Conservation (phyloP, 331 rosid species). For the Acacia pycnantha region DNA sequence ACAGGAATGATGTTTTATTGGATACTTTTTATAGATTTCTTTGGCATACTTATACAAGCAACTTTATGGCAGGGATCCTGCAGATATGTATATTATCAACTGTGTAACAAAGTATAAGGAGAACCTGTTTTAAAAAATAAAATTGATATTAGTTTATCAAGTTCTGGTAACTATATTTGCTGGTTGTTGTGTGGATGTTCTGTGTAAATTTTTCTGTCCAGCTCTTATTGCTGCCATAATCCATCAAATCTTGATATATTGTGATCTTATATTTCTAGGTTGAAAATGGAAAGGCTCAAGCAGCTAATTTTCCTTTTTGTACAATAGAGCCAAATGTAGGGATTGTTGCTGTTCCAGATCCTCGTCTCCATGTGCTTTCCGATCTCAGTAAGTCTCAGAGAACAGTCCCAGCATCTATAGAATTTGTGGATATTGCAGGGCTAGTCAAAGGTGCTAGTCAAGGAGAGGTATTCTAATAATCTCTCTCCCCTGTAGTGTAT, state of each 20-base stretch:
- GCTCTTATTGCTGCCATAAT: slow-evolving; percentile 14
- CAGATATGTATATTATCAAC: not conserved
- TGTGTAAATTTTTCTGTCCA: slow-evolving; percentile 2
- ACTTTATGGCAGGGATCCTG: not conserved
- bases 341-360: slow-evolving; percentile 98
- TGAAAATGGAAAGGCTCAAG: slow-evolving; percentile 98
- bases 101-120: not conserved
- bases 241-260: slow-evolving; percentile 23
- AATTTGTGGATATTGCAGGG: slow-evolving; percentile 97
- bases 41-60: not conserved
- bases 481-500: slow-evolving; percentile 12
- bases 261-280: slow-evolving; percentile 56
- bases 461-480: slow-evolving; percentile 72
- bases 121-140: not conserved
- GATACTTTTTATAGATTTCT: not conserved
- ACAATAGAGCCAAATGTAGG: slow-evolving; percentile 99
- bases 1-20: slow-evolving; percentile 18
- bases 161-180: slow-evolving; percentile 16
- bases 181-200: slow-evolving; percentile 24
- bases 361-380: slow-evolving; percentile 79
- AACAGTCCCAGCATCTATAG: slow-evolving; percentile 87
- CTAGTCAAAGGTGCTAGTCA: slow-evolving; percentile 97
- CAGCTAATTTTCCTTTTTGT: slow-evolving; percentile 97
- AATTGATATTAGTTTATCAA: not conserved
- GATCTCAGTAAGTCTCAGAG: slow-evolving; percentile 90